phyloP scores from a whole-genome alignment of 2,329 filamentous ascomycete species.

The Cladorrhinum sp. region DNA sequence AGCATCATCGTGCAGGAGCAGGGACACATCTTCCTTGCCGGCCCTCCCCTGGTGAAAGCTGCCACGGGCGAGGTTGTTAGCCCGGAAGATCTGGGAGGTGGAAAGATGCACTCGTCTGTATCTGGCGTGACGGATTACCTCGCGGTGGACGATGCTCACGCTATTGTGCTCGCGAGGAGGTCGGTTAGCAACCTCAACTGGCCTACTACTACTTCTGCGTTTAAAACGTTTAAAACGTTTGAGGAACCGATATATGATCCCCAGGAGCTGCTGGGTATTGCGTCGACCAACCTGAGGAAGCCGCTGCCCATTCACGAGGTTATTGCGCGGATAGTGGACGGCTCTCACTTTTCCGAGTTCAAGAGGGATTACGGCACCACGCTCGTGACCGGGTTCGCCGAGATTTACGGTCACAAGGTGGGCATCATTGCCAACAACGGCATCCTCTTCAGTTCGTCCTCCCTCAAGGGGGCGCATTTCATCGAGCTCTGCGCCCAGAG shows the following conservation, averaged over 20 bases:
- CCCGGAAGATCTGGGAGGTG: constrained; percentile 87
- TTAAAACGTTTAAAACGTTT: constrained; percentile 42
- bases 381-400: constrained; percentile 86
- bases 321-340: constrained; percentile 89
- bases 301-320: constrained; percentile 85
- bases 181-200: constrained; percentile 90
- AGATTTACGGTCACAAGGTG: constrained; percentile 84
- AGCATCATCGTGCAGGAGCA: constrained; percentile 94
- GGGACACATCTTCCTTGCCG: constrained; percentile 96
- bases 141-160: constrained; percentile 90
- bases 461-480: constrained; percentile 94
- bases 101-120: constrained; percentile 82
- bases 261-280: constrained; percentile 80
- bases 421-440: constrained; percentile 96
- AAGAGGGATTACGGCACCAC: constrained; percentile 88
- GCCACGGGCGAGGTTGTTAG: constrained; percentile 91
- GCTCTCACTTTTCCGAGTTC: constrained; percentile 87
- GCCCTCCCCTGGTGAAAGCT: constrained; percentile 90
- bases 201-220: constrained; percentile 49
- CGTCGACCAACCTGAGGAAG: constrained; percentile 82
- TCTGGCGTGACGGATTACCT: constrained; percentile 95
- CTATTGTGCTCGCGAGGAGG: constrained; percentile 77
- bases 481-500: constrained; percentile 91
- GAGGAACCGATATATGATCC: constrained; percentile 78
- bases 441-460: constrained; percentile 84